Base-by-base conservation (phyloP, 352 stramenopile genomes). In the Pythium guiyangense region DNA sequence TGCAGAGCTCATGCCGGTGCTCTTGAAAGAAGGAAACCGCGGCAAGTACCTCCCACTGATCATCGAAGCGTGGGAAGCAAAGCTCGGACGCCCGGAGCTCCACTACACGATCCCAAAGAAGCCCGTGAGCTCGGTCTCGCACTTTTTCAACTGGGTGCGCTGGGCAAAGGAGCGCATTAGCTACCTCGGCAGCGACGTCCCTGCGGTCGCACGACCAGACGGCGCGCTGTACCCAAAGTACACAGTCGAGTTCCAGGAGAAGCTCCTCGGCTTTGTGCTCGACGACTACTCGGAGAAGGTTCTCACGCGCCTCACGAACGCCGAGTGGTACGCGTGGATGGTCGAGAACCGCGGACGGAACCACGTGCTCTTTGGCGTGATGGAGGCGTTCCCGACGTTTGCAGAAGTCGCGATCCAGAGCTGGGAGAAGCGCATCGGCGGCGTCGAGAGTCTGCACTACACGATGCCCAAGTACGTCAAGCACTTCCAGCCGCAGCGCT, bases 401-500 rank as follows among this genome's bases (percentile, higher is more conserved):
- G 64, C 67, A 1, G 84, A 90, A 49, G 52, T 88, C 26, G 72
- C 67, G 18, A 92, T 94, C 61, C 70, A 71, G 20, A 73, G 79
- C 20, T 94, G 84, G 84, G 84, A 94, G 34, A 49, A 58, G 18
- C 79, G 62, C 27, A 74, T 87, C 0, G 65, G 63, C 8, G 64
- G 57, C 26, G 35, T 47, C 14, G 9, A 58, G 11, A 47, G 49
- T 4, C 62, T 86, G 25, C 67, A 76, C 47, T 94, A 92, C 69
- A 78, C 58, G 43, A 35, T 92, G 37, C 85, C 85, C 3, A 63
- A 67, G 53, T 87, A 82, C 56, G 69, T 84, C 26, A 76, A 84
- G 51, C 78, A 93, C 64, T 92, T 90, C 59, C 69, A 92, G 42
- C 85, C 85, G 45, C 98, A 99, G 79, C 86, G 97, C 12, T 98